Conservation (phyloP, 129 eudicot species). For the Mikania micrantha region DNA sequence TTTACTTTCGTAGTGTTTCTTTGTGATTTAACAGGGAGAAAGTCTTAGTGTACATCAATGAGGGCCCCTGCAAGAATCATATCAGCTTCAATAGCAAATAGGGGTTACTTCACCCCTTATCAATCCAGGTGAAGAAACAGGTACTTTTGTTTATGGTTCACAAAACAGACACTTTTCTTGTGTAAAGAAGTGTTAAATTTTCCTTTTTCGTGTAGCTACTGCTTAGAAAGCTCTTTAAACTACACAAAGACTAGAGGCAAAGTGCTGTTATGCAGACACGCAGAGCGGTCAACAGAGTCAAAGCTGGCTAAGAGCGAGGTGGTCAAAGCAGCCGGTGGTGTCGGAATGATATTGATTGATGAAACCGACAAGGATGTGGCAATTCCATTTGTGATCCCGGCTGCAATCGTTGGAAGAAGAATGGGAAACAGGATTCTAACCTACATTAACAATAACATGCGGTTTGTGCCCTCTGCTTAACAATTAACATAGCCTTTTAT, state of each 20-base stretch:
- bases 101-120: constrained; percentile 79
- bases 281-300: constrained; percentile 71
- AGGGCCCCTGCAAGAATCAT: constrained; percentile 47
- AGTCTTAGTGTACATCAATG: constrained; percentile 57
- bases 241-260: constrained; percentile 56
- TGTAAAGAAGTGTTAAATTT: constrained; percentile 14
- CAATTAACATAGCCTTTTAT: too few relatives aligned
- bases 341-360: constrained; percentile 75
- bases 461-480: constrained; percentile 36
- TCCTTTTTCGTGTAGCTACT: constrained; percentile 39
- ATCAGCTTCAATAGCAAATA: constrained; percentile 65
- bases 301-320: constrained; percentile 64
- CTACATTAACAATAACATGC: constrained; percentile 43
- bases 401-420: constrained; percentile 55
- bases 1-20: not conserved
- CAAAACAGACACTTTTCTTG: not conserved
- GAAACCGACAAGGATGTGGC: constrained; percentile 69
- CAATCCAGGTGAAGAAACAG: constrained; percentile 97
- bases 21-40: constrained; percentile 49
- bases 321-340: constrained; percentile 81
- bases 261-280: constrained; percentile 68
- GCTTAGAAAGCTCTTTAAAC: constrained; percentile 79
- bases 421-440: constrained; percentile 51
- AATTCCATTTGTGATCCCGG: constrained; percentile 63
- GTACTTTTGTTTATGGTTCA: constrained; percentile 43